Evolutionary conservation across 441 rosid genomes (phyloP).

Genomic region (Hura crepitans): DNA sequence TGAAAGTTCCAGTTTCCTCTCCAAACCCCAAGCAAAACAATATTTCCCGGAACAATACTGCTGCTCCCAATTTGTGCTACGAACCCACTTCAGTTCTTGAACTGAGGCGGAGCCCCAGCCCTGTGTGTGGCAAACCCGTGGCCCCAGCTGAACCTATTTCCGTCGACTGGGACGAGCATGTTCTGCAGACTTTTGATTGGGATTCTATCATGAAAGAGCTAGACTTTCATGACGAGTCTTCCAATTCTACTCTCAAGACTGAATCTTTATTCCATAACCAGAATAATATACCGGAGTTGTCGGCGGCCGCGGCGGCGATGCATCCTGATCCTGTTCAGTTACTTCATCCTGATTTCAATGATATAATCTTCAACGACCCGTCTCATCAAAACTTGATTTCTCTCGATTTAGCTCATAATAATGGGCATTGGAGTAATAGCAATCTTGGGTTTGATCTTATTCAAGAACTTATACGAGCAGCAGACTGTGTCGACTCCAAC

Average conservation of each 20-base stretch:
- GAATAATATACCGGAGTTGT: conserved; percentile 39
- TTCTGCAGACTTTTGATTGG: conserved; percentile 70
- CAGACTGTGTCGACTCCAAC: conserved; percentile 72
- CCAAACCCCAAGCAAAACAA: conserved; percentile 29
- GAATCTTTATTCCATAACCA: conserved; percentile 39
- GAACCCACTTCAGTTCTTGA: conserved; percentile 92
- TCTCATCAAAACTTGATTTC: conserved; percentile 14
- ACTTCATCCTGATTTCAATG: conserved; percentile 36
- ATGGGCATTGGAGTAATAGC: conserved; percentile 13
- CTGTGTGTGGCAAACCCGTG: conserved; percentile 31
- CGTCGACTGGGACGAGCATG: conserved; percentile 62
- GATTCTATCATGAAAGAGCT: conserved; percentile 80
- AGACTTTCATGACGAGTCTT: conserved; percentile 62
- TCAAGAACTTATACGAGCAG: conserved; percentile 72
- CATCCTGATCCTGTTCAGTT: conserved; percentile 33
- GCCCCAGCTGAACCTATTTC: conserved; percentile 22
- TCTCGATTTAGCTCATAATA: conserved; percentile 28
- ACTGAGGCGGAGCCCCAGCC: conserved; percentile 49
- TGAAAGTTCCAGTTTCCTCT: conserved; percentile 51
- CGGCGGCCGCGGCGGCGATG: neutral
- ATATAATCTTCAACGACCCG: conserved; percentile 23
- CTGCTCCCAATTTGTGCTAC: conserved; percentile 27
- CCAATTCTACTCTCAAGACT: conserved; percentile 26
- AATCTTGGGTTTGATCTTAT: conserved; percentile 51
- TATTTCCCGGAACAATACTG: conserved; percentile 7